phyloP scores from a whole-genome alignment of 192 early-diverging fungal species.

The Chytriomyces confervae region DNA sequence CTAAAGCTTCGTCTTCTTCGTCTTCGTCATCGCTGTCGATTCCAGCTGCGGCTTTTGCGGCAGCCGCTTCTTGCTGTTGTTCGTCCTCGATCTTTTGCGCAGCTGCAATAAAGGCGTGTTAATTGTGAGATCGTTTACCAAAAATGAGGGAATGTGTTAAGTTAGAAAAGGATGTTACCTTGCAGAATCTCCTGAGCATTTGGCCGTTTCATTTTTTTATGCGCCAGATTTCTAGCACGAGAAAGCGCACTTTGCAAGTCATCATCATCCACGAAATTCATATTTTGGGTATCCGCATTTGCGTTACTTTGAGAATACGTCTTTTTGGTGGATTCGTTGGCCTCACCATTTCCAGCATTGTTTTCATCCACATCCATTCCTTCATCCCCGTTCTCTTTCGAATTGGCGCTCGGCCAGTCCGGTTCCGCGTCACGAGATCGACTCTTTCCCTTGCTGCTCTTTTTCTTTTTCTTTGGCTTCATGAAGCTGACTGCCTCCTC shows the following conservation, averaged over 20 bases:
- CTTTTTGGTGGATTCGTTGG: background rate
- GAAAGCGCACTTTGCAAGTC: constrained; percentile 89
- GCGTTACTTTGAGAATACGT: constrained; percentile 37
- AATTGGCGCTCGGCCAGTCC: constrained; percentile 24
- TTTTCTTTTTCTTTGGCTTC: constrained; percentile 80
- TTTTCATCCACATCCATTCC: constrained; percentile 46
- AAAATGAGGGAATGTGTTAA: constrained; percentile 27
- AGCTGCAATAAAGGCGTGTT: constrained; percentile 17
- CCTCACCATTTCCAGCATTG: background rate
- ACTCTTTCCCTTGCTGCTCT: constrained; percentile 14
- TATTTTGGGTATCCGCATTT: constrained; percentile 45
- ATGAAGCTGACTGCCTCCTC: constrained; percentile 78
- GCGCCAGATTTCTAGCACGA: constrained; percentile 66
- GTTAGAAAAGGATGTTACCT: constrained; percentile 45
- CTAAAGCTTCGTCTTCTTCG: constrained; percentile 55
- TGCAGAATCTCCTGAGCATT: constrained; percentile 68
- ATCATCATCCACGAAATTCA: constrained; percentile 93
- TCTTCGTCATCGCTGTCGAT: constrained; percentile 39
- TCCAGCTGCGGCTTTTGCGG: background rate
- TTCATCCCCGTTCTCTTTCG: constrained; percentile 19
- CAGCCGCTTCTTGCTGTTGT: constrained; percentile 11
- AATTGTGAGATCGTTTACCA: background rate
- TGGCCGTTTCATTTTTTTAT: constrained; percentile 53
- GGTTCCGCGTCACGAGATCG: constrained; percentile 20
- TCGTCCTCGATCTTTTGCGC: constrained; percentile 35